These are phyloP conservation scores for Xenoacremonium recifei DNA, from an alignment of 2,329 filamentous ascomycete genomes.

Conservation along the genomic window DNA sequence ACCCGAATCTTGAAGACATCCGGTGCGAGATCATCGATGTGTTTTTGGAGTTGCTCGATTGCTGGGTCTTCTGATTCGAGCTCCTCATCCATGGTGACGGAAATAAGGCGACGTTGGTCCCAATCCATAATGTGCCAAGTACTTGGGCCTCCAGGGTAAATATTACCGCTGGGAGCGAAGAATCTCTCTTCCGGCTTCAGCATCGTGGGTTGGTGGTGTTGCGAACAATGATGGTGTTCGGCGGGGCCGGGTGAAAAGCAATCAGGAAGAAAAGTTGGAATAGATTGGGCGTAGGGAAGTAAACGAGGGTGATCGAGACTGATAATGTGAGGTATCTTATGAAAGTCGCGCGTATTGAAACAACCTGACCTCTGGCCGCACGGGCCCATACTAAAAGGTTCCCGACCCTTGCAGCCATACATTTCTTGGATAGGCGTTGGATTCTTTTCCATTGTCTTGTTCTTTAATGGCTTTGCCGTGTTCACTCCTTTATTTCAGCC, in stretches of 20 bases:
- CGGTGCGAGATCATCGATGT: slow-evolving; percentile 16
- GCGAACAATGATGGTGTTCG: too few relatives aligned
- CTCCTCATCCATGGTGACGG: slow-evolving; percentile 29
- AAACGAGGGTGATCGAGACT: too few relatives aligned
- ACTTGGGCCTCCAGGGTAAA: slow-evolving; percentile 18
- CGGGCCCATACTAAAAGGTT: too few relatives aligned
- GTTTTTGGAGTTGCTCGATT: slow-evolving; percentile 21
- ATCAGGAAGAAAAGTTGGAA: too few relatives aligned
- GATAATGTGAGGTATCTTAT: too few relatives aligned
- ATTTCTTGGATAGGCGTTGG: background rate
- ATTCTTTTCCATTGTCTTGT: background rate
- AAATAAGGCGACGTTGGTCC: slow-evolving; percentile 27
- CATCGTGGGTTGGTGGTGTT: too few relatives aligned
- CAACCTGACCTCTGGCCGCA: too few relatives aligned
- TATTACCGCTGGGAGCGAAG: slow-evolving; percentile 2
- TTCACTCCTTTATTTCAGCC: background rate
- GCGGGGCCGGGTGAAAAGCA: too few relatives aligned
- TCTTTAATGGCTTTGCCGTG: background rate
- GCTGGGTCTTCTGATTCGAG: slow-evolving; percentile 17
- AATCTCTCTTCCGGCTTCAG: slow-evolving; percentile 1
- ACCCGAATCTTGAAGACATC: slow-evolving; percentile 21
- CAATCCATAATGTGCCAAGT: slow-evolving; percentile 27
- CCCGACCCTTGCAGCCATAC: background rate
- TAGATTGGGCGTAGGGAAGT: too few relatives aligned
- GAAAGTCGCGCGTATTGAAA: too few relatives aligned